Percentiles rank a stretch among this genome's conserved stretches.
Evolutionary conservation across 176 grass and related monocot genomes (phyloP).

Genomic region (Triticum urartu): DNA sequence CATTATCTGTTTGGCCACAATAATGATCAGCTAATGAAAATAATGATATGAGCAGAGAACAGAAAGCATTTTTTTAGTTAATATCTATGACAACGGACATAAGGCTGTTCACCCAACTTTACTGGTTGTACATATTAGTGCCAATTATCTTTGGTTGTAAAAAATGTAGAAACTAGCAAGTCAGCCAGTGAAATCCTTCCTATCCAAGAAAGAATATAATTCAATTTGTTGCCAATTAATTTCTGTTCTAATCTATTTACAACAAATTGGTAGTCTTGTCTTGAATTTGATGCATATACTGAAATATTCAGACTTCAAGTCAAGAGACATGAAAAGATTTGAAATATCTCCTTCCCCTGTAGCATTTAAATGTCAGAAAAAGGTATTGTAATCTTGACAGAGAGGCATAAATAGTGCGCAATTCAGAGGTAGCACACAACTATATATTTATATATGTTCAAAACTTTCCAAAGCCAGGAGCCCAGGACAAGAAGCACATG

Average conservation of each 20-base stretch:
- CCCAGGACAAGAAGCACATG: background rate
- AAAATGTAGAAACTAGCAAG: background rate
- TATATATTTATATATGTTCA: background rate
- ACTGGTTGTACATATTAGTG: background rate
- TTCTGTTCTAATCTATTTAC: background rate
- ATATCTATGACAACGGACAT: background rate
- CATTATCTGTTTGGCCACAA: slow-evolving; percentile 65
- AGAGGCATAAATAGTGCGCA: background rate
- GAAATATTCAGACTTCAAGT: background rate
- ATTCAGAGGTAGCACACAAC: background rate
- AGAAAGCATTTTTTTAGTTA: slow-evolving; percentile 3
- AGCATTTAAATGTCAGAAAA: slow-evolving; percentile 17
- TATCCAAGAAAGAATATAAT: background rate
- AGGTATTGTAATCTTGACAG: background rate
- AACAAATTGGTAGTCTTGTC: too few relatives aligned
- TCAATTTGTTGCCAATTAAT: background rate
- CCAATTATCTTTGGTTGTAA: background rate
- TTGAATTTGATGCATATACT: background rate
- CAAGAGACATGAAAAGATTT: background rate
- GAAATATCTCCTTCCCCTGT: background rate
- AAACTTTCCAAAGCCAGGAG: background rate
- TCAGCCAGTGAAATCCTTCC: background rate
- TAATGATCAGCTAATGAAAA: slow-evolving; percentile 21
- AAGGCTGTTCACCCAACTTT: background rate
- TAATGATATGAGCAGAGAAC: slow-evolving; percentile 15